Evolutionary conservation across 306 rosid species (phyloP).

Genomic region (Vigna trinervia): DNA sequence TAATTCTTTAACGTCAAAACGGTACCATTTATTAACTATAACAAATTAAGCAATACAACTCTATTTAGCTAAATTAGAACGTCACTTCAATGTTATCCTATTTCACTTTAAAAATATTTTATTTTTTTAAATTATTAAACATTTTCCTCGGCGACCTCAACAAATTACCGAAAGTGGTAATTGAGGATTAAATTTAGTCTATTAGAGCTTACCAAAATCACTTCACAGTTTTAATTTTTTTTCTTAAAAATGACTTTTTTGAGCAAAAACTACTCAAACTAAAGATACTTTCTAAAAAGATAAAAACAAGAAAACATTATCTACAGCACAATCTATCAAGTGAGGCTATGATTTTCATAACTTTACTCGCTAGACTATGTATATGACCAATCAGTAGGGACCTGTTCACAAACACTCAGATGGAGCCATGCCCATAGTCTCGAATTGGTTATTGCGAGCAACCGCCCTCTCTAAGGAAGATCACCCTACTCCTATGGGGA

Average conservation of each 20-base stretch:
- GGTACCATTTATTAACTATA: background rate
- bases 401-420: background rate
- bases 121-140: background rate
- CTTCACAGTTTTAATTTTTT: background rate
- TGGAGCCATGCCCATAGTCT: background rate
- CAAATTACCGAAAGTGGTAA: background rate
- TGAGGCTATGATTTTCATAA: background rate
- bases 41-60: background rate
- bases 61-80: background rate
- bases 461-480: background rate
- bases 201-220: background rate
- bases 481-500: background rate
- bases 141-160: background rate
- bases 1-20: background rate
- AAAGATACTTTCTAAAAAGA: background rate
- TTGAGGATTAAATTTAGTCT: background rate
- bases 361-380: background rate
- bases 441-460: background rate
- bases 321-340: background rate
- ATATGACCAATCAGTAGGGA: background rate
- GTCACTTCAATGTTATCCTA: background rate
- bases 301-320: too few relatives aligned
- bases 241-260: too few relatives aligned
- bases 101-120: background rate
- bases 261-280: too few relatives aligned